Conservation (phyloP, 2,329 filamentous ascomycete genomes). For the Beauveria asiatica region DNA sequence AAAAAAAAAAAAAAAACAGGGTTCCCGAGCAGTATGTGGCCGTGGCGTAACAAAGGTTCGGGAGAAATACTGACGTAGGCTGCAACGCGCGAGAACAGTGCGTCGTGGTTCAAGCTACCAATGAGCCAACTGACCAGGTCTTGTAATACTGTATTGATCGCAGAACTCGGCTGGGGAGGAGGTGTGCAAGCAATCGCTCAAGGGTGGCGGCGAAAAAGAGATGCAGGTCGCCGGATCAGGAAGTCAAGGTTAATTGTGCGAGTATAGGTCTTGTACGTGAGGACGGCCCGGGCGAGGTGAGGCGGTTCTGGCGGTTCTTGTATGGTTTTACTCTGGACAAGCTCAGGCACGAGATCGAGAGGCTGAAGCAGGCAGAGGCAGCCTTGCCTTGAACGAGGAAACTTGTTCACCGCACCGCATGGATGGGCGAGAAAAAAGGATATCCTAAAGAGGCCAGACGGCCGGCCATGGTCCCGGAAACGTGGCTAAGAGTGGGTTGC, state of each 20-base stretch:
- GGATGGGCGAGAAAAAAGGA: slow-evolving; percentile 4
- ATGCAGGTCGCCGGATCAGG: slow-evolving; percentile 5
- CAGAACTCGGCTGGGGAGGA: not conserved
- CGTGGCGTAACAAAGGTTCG: not conserved
- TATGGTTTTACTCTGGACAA: not conserved
- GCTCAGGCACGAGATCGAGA: not conserved
- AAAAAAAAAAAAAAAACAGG: not conserved
- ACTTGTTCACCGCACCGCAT: not conserved
- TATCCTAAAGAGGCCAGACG: slow-evolving; percentile 1
- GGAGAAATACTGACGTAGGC: slow-evolving; percentile 1
- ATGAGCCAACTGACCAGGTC: not conserved
- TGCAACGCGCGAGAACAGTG: not conserved
- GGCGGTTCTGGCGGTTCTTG: not conserved
- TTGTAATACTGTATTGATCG: slow-evolving; percentile 1
- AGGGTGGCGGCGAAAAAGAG: not conserved
- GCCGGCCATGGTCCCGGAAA: slow-evolving; percentile 8
- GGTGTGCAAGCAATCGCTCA: not conserved
- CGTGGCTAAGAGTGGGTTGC: slow-evolving; percentile 8
- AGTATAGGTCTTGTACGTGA: not conserved
- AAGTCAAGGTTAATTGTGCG: slow-evolving; percentile 3
- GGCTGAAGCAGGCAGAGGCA: not conserved
- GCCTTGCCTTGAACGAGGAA: not conserved
- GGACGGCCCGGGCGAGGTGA: not conserved
- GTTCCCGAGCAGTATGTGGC: not conserved
- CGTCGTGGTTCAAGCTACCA: not conserved